A percentile compares a stretch with the other conserved stretches of the same genome.
These are phyloP conservation scores for Mycosarcoma maydis DNA, from an alignment of 1,284 basidiomycete genomes.

Conservation along the genomic window DNA sequence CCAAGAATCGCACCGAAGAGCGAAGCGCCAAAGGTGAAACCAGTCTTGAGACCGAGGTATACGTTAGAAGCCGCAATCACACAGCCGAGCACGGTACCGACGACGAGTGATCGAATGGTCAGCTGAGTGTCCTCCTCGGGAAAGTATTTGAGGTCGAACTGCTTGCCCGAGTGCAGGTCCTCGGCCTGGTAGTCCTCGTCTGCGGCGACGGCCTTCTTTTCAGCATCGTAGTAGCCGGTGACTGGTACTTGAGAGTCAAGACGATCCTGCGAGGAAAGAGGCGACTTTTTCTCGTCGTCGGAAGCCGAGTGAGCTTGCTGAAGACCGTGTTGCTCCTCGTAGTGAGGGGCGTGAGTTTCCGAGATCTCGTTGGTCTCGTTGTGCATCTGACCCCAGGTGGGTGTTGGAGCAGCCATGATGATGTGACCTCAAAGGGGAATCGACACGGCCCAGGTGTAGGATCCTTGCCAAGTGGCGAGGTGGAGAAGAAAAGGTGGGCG, in stretches of 20 bases:
- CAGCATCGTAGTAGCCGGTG: slow-evolving; percentile 41
- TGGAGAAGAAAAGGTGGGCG: neutral
- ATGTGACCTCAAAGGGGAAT: too few species aligned
- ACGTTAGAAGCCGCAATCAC: slow-evolving; percentile 75
- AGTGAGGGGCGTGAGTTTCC: slow-evolving; percentile 39
- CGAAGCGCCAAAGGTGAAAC: slow-evolving; percentile 73
- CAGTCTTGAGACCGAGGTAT: slow-evolving; percentile 77
- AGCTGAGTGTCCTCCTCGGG: slow-evolving; percentile 44
- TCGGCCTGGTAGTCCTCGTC: slow-evolving; percentile 41
- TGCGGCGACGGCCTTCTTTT: slow-evolving; percentile 37
- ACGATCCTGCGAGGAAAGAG: slow-evolving; percentile 35
- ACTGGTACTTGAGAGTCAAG: slow-evolving; percentile 28
- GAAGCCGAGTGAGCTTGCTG: neutral
- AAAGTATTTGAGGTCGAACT: slow-evolving; percentile 48
- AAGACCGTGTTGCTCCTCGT: slow-evolving; percentile 35
- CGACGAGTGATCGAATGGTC: slow-evolving; percentile 71
- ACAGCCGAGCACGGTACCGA: slow-evolving; percentile 74
- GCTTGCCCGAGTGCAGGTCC: slow-evolving; percentile 39
- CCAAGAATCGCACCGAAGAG: slow-evolving; percentile 76
- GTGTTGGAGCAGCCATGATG: slow-evolving; percentile 39
- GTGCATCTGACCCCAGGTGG: slow-evolving; percentile 42
- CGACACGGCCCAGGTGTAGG: too few species aligned
- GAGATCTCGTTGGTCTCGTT: slow-evolving; percentile 51
- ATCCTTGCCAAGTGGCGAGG: too few species aligned
- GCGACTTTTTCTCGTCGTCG: slow-evolving; percentile 47